These are phyloP conservation scores for Aspergillus brunneoviolaceus DNA, from an alignment of 2,329 filamentous ascomycete species.

Conservation along the genomic window DNA sequence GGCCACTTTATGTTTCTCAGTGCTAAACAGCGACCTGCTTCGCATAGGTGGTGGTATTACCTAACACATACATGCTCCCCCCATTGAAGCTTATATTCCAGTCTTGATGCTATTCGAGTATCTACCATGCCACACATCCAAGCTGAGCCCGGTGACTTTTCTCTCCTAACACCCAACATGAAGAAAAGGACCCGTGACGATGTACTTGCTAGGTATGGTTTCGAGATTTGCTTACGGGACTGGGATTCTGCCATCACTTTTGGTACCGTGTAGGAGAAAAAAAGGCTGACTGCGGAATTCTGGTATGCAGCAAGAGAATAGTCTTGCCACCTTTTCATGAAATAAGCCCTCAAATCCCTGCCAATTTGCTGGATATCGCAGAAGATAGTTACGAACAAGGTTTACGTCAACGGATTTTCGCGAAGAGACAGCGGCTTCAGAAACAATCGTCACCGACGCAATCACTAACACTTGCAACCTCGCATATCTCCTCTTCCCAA, in stretches of 20 bases:
- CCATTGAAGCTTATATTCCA: not conserved
- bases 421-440: conserved; percentile 12
- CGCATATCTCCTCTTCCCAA: conserved; percentile 17
- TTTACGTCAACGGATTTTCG: conserved; percentile 11
- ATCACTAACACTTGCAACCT: conserved; percentile 4
- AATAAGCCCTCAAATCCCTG: conserved; percentile 15
- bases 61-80: not conserved
- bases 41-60: too few species aligned
- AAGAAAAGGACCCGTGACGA: conserved; percentile 31
- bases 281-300: not conserved
- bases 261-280: too few species aligned
- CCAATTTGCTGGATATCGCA: conserved; percentile 13
- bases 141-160: conserved; percentile 9
- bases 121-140: conserved; percentile 13
- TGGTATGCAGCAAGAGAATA: conserved; percentile 4
- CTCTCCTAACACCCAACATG: conserved; percentile 10
- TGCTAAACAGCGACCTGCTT: too few species aligned
- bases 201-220: conserved; percentile 7
- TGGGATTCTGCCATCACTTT: not conserved
- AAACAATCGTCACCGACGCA: conserved; percentile 2
- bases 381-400: conserved; percentile 14
- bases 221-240: conserved; percentile 9
- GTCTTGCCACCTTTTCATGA: conserved; percentile 18
- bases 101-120: not conserved
- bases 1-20: not conserved